These are phyloP conservation scores for Citrus hindsii DNA, from an alignment of 345 rosid species.

Conservation along the genomic window DNA sequence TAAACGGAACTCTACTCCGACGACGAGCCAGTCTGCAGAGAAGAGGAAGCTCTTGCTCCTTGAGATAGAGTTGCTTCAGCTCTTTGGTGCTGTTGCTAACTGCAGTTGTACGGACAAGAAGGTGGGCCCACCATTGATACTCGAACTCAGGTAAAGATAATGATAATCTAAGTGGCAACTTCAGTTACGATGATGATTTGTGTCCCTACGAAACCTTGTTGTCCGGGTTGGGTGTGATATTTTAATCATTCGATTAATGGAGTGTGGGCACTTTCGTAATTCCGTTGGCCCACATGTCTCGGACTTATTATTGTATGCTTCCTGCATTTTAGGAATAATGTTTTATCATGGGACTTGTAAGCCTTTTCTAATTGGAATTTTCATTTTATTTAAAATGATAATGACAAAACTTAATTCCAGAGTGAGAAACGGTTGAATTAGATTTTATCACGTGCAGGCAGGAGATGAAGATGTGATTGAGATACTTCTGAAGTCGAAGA, in stretches of 20 bases:
- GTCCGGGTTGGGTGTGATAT: neutral
- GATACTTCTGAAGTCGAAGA: conserved; percentile 57
- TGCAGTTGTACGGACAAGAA: conserved; percentile 33
- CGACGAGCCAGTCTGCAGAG: conserved; percentile 23
- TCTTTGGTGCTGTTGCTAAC: conserved; percentile 48
- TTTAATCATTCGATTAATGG: neutral
- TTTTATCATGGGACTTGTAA: neutral
- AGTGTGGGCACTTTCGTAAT: conserved; percentile 14
- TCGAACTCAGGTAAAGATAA: conserved; percentile 44
- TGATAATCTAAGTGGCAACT: neutral
- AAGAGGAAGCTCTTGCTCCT: conserved; percentile 59
- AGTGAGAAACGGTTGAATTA: neutral
- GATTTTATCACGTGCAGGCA: conserved; percentile 36
- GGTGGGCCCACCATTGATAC: conserved; percentile 46
- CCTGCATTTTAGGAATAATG: neutral
- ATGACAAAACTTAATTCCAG: neutral
- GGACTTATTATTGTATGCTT: neutral
- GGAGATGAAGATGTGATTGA: conserved; percentile 71
- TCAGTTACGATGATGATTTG: neutral
- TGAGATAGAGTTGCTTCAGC: conserved; percentile 72
- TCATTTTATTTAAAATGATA: no score
- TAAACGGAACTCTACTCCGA: conserved; percentile 18
- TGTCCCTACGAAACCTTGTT: neutral
- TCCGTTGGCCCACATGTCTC: neutral
- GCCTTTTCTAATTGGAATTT: neutral